A percentile compares a stretch with the other conserved stretches of the same genome.
phyloP scores from a whole-genome alignment of 148 eudicot genomes.

The Cornus florida region DNA sequence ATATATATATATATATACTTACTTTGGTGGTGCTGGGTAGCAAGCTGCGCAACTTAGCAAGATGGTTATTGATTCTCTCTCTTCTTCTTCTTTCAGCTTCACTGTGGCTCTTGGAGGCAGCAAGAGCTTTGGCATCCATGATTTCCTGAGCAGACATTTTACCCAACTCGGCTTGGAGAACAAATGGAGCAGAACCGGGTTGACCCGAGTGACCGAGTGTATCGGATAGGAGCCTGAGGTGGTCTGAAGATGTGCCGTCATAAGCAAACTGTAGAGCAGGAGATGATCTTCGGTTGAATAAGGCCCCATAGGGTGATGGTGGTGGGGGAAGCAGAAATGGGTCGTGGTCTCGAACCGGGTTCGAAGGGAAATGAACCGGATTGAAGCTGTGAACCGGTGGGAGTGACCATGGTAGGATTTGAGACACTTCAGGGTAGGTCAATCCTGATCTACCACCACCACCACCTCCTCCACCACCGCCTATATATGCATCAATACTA shows the following conservation, averaged over 20 bases:
- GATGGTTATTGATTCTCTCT: slow-evolving; percentile 91
- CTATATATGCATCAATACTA: slow-evolving; percentile 23
- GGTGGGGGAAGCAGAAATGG: slow-evolving; percentile 61
- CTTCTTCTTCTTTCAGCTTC: slow-evolving; percentile 90
- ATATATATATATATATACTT: slow-evolving; percentile 11
- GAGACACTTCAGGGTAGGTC: slow-evolving; percentile 50
- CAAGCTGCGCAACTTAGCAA: slow-evolving; percentile 89
- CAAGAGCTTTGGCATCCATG: slow-evolving; percentile 97
- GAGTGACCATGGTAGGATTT: slow-evolving; percentile 34
- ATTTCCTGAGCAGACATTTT: slow-evolving; percentile 91
- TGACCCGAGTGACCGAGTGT: slow-evolving; percentile 54
- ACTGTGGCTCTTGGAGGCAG: slow-evolving; percentile 97
- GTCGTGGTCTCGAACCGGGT: slow-evolving; percentile 41
- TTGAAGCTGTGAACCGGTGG: slow-evolving; percentile 38
- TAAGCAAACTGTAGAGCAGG: slow-evolving; percentile 50
- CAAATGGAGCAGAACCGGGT: slow-evolving; percentile 62
- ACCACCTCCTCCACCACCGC: slow-evolving; percentile 21
- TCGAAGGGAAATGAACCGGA: slow-evolving; percentile 30
- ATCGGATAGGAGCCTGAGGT: slow-evolving; percentile 62
- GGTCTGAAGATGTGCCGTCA: slow-evolving; percentile 52
- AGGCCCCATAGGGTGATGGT: slow-evolving; percentile 38
- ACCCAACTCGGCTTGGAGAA: slow-evolving; percentile 74
- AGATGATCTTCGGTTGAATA: slow-evolving; percentile 55
- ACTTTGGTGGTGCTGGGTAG: slow-evolving; percentile 95
- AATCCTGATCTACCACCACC: slow-evolving; percentile 18